Evolutionary conservation across 345 rosid species (phyloP).

Genomic region (Theobroma cacao): DNA sequence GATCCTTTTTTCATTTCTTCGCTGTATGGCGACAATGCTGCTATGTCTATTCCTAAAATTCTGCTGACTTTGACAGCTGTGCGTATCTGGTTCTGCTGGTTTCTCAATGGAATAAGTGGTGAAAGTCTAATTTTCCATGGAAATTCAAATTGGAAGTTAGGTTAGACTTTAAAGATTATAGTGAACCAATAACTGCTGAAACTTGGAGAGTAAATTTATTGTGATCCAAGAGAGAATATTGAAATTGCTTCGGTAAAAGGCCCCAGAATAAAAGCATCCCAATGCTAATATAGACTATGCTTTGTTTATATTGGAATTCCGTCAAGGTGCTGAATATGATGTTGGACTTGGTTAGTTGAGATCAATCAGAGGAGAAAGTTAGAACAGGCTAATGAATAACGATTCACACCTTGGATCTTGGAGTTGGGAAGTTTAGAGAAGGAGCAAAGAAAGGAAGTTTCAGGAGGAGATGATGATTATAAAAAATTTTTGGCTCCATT

Average conservation of each 20-base stretch:
- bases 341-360: not conserved
- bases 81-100: too few relatives aligned
- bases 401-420: not conserved
- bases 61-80: not conserved
- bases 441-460: not conserved
- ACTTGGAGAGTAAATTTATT: not conserved
- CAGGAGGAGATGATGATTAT: not conserved
- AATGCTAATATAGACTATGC: too few relatives aligned
- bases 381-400: too few relatives aligned
- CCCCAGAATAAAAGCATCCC: not conserved
- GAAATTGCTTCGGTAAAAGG: not conserved
- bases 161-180: not conserved
- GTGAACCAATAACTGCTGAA: not conserved
- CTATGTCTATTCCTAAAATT: not conserved
- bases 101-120: too few relatives aligned
- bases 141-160: not conserved
- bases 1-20: too few relatives aligned
- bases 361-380: not conserved
- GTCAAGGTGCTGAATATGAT: not conserved
- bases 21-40: too few relatives aligned
- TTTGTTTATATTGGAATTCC: too few relatives aligned
- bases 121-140: too few relatives aligned
- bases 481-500: not conserved
- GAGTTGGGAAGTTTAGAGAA: not conserved
- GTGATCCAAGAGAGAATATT: not conserved